Percentiles rank a stretch among this genome's conserved stretches.
These are phyloP conservation scores for Gracilaria gracilis DNA, from an alignment of 23 red algal genomes.

Conservation along the genomic window DNA sequence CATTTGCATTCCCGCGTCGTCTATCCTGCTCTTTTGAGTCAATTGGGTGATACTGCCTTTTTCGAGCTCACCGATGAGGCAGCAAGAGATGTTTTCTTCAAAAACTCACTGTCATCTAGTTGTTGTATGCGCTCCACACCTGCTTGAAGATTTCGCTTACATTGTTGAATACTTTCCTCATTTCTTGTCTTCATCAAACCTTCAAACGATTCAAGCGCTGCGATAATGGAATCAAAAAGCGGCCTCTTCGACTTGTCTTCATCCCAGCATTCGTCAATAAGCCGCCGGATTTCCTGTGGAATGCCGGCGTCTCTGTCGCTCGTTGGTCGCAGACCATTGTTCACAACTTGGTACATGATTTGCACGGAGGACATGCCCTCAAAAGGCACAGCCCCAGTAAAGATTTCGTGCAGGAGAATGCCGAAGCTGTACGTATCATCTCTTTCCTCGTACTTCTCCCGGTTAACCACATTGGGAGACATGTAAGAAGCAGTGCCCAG, in stretches of 20 bases:
- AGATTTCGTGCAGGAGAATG: slow-evolving; percentile 79
- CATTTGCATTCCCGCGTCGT: not conserved
- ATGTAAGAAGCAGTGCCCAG: slow-evolving; percentile 81
- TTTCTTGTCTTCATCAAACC: not conserved
- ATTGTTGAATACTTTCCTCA: not conserved
- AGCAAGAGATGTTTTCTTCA: not conserved
- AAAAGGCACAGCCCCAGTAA: slow-evolving; percentile 70
- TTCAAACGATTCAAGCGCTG: slow-evolving; percentile 24
- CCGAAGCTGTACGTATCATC: slow-evolving; percentile 87
- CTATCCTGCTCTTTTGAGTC: not conserved
- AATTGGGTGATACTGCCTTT: not conserved
- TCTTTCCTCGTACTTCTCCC: slow-evolving; percentile 47
- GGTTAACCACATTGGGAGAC: slow-evolving; percentile 80
- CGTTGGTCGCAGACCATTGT: slow-evolving; percentile 35
- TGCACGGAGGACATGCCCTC: slow-evolving; percentile 73
- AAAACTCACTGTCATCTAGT: not conserved
- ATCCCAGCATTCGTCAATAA: slow-evolving; percentile 51
- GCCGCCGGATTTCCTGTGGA: not conserved
- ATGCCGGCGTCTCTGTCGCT: slow-evolving; percentile 13
- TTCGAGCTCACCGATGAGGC: not conserved
- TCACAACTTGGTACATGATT: slow-evolving; percentile 79
- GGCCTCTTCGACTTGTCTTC: slow-evolving; percentile 29
- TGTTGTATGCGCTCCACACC: not conserved
- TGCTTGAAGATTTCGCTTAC: not conserved
- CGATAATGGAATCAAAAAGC: slow-evolving; percentile 20